Base-by-base conservation (phyloP, 305 asterid species). In the Fraxinus greggii region DNA sequence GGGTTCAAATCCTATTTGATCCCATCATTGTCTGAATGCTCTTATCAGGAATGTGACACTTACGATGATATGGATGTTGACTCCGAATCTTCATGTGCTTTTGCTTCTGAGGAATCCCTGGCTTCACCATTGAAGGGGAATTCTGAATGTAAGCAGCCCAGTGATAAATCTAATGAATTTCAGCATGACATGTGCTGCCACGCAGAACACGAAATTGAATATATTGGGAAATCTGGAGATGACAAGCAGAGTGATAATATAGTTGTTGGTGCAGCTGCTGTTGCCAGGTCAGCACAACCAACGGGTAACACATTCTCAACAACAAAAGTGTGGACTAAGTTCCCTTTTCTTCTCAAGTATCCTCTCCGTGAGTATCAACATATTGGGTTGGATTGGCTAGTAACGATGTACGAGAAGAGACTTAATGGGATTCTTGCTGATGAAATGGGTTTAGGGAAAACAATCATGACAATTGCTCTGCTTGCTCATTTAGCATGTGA, bases 401-500 rank as follows among this genome's bases (percentile, higher is more conserved):
- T 95, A 77, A 97, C 98, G 78, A 93, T 97, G 98, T 97, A 95
- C 79, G 99, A 97, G 93, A 93, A 97, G 91, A 95, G 98, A 84
- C 97, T 97, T 73, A 97, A 97, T 83, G 99, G 99, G 80, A 97
- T 97, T 87, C 94, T 97, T 85, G 99, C 99, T 79, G 99, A 97
- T 89, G 99, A 97, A 91, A 97, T 97, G 99, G 98, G 99, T 32
- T 85, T 97, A 92, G 99, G 99, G 80, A 97, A 97, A 94, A 97
- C 99, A 78, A 97, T 97, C 73, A 97, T 97, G 99, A 97, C 99
- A 72, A 97, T 97, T 84, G 94, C 99, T 42, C 90, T 97, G 83
- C 99, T 97, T 87, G 98, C 98, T 86, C 99, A 97, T 85, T 88
- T 97, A 79, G 99, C 99, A 77, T 89, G 94, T 83, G 98, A 95